Percentiles rank a stretch among this genome's conserved stretches.
phyloP scores from a whole-genome alignment of 2,329 filamentous ascomycete species.

The Xylariaceae sp. region DNA sequence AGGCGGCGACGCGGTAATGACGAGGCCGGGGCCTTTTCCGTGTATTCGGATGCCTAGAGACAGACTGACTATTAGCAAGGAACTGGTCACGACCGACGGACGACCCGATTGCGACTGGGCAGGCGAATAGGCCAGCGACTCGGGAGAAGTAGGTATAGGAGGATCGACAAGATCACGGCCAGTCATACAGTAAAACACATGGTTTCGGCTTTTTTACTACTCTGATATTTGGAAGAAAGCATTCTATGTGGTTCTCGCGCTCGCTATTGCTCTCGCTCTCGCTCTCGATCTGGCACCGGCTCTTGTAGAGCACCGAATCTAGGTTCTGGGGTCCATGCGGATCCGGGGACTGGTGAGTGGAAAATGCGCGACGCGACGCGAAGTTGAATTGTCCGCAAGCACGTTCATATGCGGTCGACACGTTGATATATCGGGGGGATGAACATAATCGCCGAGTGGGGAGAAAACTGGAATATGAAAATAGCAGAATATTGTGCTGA shows the following conservation, averaged over 20 bases:
- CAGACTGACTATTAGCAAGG: constrained; percentile 13
- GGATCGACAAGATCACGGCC: background rate
- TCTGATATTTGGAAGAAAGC: background rate
- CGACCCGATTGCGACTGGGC: background rate
- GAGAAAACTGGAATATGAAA: background rate
- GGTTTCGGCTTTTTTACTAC: background rate
- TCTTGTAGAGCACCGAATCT: constrained; percentile 11
- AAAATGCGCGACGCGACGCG: constrained; percentile 9
- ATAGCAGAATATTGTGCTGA: constrained; percentile 3
- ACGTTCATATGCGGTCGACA: constrained; percentile 9
- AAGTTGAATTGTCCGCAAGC: background rate
- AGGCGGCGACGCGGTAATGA: constrained; percentile 26
- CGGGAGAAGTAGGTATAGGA: background rate
- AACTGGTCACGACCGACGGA: background rate
- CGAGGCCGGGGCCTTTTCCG: constrained; percentile 16
- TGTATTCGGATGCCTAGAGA: constrained; percentile 22
- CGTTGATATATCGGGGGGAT: constrained; percentile 1
- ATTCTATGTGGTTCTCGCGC: background rate
- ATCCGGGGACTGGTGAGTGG: background rate
- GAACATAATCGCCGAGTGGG: background rate
- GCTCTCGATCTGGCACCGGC: background rate
- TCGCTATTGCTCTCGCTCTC: constrained; percentile 3
- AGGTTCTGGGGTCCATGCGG: constrained; percentile 9
- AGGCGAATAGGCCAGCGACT: background rate
- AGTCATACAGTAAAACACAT: constrained; percentile 24